These are phyloP conservation scores for Tetrapisispora pingtungensis DNA, from an alignment of 805 yeast species.

Conservation along the genomic window DNA sequence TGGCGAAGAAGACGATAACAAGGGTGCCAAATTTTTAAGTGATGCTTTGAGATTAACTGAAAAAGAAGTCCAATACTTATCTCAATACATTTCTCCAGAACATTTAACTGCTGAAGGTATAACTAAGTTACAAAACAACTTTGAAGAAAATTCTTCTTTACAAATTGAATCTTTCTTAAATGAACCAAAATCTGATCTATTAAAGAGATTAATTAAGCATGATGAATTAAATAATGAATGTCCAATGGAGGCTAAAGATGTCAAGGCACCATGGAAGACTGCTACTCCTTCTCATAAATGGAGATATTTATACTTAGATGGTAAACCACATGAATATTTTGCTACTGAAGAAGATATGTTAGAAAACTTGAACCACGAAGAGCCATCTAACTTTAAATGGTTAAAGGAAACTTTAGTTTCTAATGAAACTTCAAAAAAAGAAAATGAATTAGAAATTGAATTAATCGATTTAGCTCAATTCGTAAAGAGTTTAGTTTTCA, in stretches of 20 bases:
- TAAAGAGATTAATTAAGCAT: conserved; percentile 41
- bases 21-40: conserved; percentile 1
- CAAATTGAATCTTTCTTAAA: conserved; percentile 58
- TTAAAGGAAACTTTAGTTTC: conserved; percentile 11
- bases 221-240: conserved; percentile 52
- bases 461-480: conserved; percentile 48
- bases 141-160: conserved; percentile 58
- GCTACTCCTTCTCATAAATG: conserved; percentile 94
- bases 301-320: conserved; percentile 75
- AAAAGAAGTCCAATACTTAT: conserved; percentile 41
- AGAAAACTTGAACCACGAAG: conserved; percentile 34
- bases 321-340: conserved; percentile 33
- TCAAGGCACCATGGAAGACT: conserved; percentile 71
- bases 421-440: conserved; percentile 13
- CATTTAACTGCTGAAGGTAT: conserved; percentile 36
- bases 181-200: conserved; percentile 37
- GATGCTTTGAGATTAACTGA: conserved; percentile 22
- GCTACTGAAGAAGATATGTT: conserved; percentile 22
- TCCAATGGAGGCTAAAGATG: conserved; percentile 48
- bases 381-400: conserved; percentile 45
- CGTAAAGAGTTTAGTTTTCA: conserved; percentile 51
- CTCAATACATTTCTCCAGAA: conserved; percentile 45
- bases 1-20: conserved; percentile 1
- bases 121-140: conserved; percentile 37
- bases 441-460: conserved; percentile 24